Percentiles rank a stretch among this genome's conserved stretches.
These are phyloP conservation scores for Gaillardinia entomophila DNA, from an alignment of 805 yeast species.

Conservation along the genomic window DNA sequence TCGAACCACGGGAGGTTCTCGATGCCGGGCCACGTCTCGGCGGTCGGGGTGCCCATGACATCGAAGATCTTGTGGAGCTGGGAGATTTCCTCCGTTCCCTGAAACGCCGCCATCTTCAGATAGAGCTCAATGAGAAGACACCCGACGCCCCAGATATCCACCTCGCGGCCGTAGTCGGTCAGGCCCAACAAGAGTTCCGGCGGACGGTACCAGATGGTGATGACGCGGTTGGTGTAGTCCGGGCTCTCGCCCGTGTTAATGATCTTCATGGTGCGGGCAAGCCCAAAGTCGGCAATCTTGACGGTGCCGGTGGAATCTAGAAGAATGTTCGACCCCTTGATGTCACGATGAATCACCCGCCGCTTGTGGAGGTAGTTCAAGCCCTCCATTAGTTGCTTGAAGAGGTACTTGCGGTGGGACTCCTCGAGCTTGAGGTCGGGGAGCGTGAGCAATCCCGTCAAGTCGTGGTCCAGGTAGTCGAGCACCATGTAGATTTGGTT, in stretches of 20 bases:
- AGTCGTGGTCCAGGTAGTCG: constrained; percentile 90
- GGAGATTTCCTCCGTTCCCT: constrained; percentile 82
- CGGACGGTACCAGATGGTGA: constrained; percentile 96
- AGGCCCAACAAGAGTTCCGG: constrained; percentile 90
- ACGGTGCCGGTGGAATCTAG: constrained; percentile 57
- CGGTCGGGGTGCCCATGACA: constrained; percentile 81
- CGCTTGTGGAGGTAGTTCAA: constrained; percentile 63
- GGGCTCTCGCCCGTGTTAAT: constrained; percentile 48
- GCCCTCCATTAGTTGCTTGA: constrained; percentile 63
- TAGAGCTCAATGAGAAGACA: constrained; percentile 83
- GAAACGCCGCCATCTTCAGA: constrained; percentile 70
- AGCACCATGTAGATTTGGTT: constrained; percentile 80
- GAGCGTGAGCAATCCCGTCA: constrained; percentile 81
- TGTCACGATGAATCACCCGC: constrained; percentile 71
- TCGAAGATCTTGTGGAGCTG: constrained; percentile 74
- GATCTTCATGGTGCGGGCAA: constrained; percentile 70
- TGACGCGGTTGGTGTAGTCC: constrained; percentile 91
- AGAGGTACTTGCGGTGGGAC: constrained; percentile 61
- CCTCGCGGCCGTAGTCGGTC: constrained; percentile 83
- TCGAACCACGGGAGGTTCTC: constrained; percentile 89
- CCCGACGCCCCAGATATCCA: constrained; percentile 97
- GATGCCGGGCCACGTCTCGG: constrained; percentile 71
- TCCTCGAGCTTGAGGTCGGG: constrained; percentile 57
- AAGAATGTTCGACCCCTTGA: constrained; percentile 74
- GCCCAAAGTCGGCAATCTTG: constrained; percentile 77